Conservation (phyloP, 306 rosid genomes). For the Rosa chinensis region DNA sequence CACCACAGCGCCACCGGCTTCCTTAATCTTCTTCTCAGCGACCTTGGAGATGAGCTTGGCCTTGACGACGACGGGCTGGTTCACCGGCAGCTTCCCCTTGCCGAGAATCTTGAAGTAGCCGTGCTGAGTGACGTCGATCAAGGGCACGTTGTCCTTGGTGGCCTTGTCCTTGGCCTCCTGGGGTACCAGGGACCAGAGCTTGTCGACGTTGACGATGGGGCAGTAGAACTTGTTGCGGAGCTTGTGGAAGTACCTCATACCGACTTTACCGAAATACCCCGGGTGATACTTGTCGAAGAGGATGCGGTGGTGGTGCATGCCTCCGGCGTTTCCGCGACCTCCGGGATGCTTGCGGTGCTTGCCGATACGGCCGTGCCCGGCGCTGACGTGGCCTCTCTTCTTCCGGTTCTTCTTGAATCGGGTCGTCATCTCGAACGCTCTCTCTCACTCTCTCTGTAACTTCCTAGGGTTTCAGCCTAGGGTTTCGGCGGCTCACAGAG, state of each 20-base stretch:
- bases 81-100: slow-evolving; percentile 59
- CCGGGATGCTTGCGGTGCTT: too few relatives aligned
- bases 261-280: slow-evolving; percentile 83
- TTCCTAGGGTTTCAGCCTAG: slow-evolving; percentile 19
- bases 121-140: slow-evolving; percentile 67
- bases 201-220: slow-evolving; percentile 82
- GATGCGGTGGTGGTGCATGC: slow-evolving; percentile 49
- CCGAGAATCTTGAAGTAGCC: slow-evolving; percentile 78
- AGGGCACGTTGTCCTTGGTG: slow-evolving; percentile 54
- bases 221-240: slow-evolving; percentile 18
- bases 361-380: too few relatives aligned
- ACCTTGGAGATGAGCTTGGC: slow-evolving; percentile 54
- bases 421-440: background rate
- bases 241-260: slow-evolving; percentile 86
- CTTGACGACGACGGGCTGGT: slow-evolving; percentile 70
- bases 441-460: slow-evolving; percentile 7
- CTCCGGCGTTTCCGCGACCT: too few relatives aligned
- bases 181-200: slow-evolving; percentile 72
- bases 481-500: slow-evolving; percentile 39
- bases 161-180: slow-evolving; percentile 71
- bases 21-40: slow-evolving; percentile 68
- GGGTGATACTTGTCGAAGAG: slow-evolving; percentile 94
- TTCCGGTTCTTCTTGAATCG: too few relatives aligned
- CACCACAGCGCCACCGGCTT: slow-evolving; percentile 78
- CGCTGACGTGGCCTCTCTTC: too few relatives aligned